A percentile compares a stretch with the other conserved stretches of the same genome.
Conservation (phyloP, 75 land plant species). For the Picea glauca region DNA sequence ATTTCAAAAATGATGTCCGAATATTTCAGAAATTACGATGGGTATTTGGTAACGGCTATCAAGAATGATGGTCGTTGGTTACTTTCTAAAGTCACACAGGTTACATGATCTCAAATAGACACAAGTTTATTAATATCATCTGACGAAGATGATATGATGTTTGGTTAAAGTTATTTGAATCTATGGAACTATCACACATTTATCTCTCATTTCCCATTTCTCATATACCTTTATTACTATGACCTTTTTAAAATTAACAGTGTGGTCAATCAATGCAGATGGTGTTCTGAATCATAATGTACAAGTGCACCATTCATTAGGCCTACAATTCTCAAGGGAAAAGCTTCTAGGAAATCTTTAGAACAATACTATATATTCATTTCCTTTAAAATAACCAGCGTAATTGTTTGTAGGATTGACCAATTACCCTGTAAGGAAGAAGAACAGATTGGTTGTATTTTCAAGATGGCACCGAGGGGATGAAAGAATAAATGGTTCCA, state of each 20-base stretch:
- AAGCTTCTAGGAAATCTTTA: background rate
- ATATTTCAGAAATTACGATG: too few relatives aligned
- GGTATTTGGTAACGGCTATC: too few relatives aligned
- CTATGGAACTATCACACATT: too few relatives aligned
- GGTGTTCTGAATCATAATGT: background rate
- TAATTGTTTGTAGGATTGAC: background rate
- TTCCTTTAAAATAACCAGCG: background rate
- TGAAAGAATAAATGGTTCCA: conserved; percentile 1
- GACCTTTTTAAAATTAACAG: background rate
- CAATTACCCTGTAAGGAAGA: background rate
- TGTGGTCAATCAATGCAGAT: conserved; percentile 4
- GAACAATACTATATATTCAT: background rate
- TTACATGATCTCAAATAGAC: too few relatives aligned
- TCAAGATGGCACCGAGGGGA: conserved; percentile 1
- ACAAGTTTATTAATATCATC: too few relatives aligned
- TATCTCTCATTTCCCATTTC: too few relatives aligned
- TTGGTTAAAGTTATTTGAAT: too few relatives aligned
- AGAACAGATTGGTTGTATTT: background rate
- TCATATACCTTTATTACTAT: too few relatives aligned
- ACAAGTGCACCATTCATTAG: background rate
- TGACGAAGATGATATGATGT: too few relatives aligned
- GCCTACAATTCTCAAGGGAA: background rate
- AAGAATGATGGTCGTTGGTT: too few relatives aligned
- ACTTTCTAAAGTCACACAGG: too few relatives aligned
- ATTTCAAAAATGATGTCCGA: too few relatives aligned